These are phyloP conservation scores for Leishmania major DNA, from an alignment of 208 protist species.

Conservation along the genomic window DNA sequence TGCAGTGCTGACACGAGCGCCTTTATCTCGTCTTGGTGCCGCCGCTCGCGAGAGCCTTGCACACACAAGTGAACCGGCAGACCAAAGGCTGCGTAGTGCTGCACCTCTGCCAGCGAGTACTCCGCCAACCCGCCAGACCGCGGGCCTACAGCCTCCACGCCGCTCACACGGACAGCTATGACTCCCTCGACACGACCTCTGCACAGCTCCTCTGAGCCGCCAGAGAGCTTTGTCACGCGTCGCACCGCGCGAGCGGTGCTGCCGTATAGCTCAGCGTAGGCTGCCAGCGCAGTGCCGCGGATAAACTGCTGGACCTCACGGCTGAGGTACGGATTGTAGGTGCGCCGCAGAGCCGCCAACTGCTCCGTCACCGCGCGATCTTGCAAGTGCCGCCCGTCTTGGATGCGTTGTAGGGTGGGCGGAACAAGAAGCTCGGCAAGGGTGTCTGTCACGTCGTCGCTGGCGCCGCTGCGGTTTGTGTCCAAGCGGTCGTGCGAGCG, in stretches of 20 bases:
- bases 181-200: slow-evolving; percentile 27
- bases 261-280: slow-evolving; percentile 83
- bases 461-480: slow-evolving; percentile 9
- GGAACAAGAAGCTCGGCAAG: slow-evolving; percentile 33
- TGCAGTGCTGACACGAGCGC: slow-evolving; percentile 24
- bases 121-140: slow-evolving; percentile 26
- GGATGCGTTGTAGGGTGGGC: slow-evolving; percentile 47
- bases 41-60: slow-evolving; percentile 17
- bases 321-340: slow-evolving; percentile 76
- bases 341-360: slow-evolving; percentile 57
- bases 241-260: slow-evolving; percentile 23
- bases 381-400: slow-evolving; percentile 42
- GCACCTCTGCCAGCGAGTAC: slow-evolving; percentile 51
- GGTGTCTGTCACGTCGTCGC: slow-evolving; percentile 9
- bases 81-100: slow-evolving; percentile 68
- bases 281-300: slow-evolving; percentile 61
- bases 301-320: slow-evolving; percentile 71
- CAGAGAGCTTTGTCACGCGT: slow-evolving; percentile 26
- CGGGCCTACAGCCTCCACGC: slow-evolving; percentile 37
- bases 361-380: slow-evolving; percentile 50
- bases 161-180: slow-evolving; percentile 35
- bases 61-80: slow-evolving; percentile 51
- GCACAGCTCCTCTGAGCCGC: slow-evolving; percentile 21
- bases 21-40: slow-evolving; percentile 20
- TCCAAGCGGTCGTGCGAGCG: slow-evolving; percentile 34